phyloP scores from a whole-genome alignment of 306 rosid genomes.

The Hippophae gyantsensis region DNA sequence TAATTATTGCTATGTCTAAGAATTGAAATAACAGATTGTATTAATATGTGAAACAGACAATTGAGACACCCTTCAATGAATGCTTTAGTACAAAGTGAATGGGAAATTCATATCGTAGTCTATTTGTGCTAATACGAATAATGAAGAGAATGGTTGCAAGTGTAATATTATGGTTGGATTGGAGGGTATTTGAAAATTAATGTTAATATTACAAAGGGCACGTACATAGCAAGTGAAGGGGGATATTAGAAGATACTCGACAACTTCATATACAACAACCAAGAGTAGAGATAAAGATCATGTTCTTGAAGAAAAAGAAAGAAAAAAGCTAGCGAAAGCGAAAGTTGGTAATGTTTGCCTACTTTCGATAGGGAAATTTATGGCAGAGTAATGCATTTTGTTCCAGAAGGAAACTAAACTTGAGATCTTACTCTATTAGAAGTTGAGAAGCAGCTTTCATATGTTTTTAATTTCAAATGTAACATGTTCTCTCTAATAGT shows the following conservation, averaged over 20 bases:
- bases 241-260: conserved; percentile 41
- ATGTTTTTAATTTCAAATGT: conserved; percentile 6
- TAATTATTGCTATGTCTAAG: conserved; percentile 8
- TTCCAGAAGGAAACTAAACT: conserved; percentile 64
- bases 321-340: conserved; percentile 16
- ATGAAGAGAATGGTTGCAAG: not conserved
- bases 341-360: conserved; percentile 48
- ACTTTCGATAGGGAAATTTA: conserved; percentile 23
- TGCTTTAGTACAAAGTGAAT: conserved; percentile 4
- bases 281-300: conserved; percentile 18
- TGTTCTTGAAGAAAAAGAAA: conserved; percentile 81
- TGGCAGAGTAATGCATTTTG: conserved; percentile 14
- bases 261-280: conserved; percentile 41
- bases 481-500: too few species aligned
- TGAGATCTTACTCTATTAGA: conserved; percentile 20
- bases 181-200: conserved; percentile 20
- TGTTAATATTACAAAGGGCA: conserved; percentile 20
- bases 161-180: conserved; percentile 17
- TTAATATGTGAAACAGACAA: conserved; percentile 19
- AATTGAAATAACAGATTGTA: conserved; percentile 25
- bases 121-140: conserved; percentile 5
- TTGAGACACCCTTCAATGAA: conserved; percentile 13
- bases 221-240: conserved; percentile 49
- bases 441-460: conserved; percentile 52
- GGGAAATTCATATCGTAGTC: conserved; percentile 13